phyloP scores from a whole-genome alignment of 371 early-diverging fungal species.

The Ordospora colligata region DNA sequence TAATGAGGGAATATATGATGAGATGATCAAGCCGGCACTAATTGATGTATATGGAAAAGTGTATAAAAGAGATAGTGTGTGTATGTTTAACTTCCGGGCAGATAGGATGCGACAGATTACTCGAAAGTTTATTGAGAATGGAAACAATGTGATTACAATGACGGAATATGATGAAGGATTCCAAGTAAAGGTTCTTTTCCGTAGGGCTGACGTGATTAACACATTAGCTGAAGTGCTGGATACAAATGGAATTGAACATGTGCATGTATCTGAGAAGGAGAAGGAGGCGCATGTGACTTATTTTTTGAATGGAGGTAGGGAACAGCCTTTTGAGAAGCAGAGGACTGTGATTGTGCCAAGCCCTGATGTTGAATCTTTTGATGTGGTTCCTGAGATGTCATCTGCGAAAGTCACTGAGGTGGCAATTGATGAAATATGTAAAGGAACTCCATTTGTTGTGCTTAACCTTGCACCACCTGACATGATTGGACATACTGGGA shows the following conservation, averaged over 20 bases:
- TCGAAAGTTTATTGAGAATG: slow-evolving; percentile 58
- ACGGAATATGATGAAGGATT: slow-evolving; percentile 90
- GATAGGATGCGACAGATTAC: slow-evolving; percentile 95
- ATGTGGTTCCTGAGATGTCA: slow-evolving; percentile 85
- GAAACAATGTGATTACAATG: slow-evolving; percentile 67
- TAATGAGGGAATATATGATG: slow-evolving; percentile 44
- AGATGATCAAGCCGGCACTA: slow-evolving; percentile 52
- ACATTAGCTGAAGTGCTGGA: slow-evolving; percentile 89
- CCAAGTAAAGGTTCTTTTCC: slow-evolving; percentile 74
- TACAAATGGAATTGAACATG: slow-evolving; percentile 71
- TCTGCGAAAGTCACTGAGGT: slow-evolving; percentile 74
- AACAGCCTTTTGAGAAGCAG: slow-evolving; percentile 74
- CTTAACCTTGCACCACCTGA: slow-evolving; percentile 97
- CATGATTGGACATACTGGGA: slow-evolving; percentile 93
- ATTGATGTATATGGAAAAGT: slow-evolving; percentile 65
- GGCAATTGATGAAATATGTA: slow-evolving; percentile 56
- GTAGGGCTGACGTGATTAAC: slow-evolving; percentile 82
- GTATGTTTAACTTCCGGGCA: slow-evolving; percentile 86
- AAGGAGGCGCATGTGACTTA: slow-evolving; percentile 99
- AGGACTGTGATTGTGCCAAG: slow-evolving; percentile 77
- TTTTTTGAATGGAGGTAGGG: slow-evolving; percentile 98
- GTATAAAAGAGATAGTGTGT: slow-evolving; percentile 66
- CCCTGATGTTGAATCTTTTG: slow-evolving; percentile 90
- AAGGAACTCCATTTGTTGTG: slow-evolving; percentile 73
- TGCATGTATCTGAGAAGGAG: slow-evolving; percentile 91